Evolutionary conservation across 352 stramenopile species (phyloP), one percentile per base, ranked within the genome.

Genomic region (Phytophthora syringae): DNA sequence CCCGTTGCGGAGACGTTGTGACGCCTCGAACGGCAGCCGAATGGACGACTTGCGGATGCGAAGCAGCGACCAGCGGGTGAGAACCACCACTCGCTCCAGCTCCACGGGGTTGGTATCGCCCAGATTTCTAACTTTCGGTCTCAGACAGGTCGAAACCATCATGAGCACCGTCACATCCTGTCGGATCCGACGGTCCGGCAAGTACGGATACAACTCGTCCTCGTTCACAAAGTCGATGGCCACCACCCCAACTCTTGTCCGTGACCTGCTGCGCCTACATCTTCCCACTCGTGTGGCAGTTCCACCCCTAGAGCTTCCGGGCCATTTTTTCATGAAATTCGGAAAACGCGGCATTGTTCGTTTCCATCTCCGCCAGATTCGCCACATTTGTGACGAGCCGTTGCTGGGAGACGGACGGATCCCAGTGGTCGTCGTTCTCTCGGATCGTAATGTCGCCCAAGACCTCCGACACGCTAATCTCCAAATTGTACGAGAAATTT

Each of bases 361-460:
- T 80, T 34, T 84, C 76, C 58, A 84, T 67, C 37, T 80, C 44
- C 7, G 77, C 63, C 7, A 54, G 0, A 20, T 80, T 70, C 20
- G 59, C 44, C 37, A 82, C 64, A 43, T 66, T 67, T 7, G 74
- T 80, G 24, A 84, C 70, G 7, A 84, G 54, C 34, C 58, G 58
- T 54, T 80, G 70, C 48, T 84, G 73, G 15, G 73, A 68, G 18
- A 84, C 52, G 2, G 69, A 77, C 10, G 68, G 63, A 39, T 74
- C 67, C 66, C 63, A 76, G 37, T 75, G 59, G 54, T 84, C 76
- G 52, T 84, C 76, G 43, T 84, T 77, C 25, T 82, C 76, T 43
- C 70, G 63, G 58, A 84, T 79, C 22, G 76, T 84, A 39, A 84
- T 80, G 52, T 82, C 76, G 24, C 76, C 76, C 34, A 84, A 39